Percentiles rank a stretch among this genome's conserved stretches.
Evolutionary conservation across 805 yeast species (phyloP).

Genomic region (Candida awuae): DNA sequence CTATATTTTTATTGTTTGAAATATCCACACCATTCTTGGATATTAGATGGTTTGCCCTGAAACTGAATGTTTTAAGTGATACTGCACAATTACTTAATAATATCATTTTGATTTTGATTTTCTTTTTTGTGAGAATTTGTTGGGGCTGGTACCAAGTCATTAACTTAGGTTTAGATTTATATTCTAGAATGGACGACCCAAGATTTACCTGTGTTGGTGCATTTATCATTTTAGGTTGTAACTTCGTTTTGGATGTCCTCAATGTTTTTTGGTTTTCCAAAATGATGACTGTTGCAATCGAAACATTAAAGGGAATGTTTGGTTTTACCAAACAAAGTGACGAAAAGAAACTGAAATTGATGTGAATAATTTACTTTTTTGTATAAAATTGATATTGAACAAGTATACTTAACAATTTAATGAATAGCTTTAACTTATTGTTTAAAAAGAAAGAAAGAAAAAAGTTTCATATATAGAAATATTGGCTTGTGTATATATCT

Average conservation of each 20-base stretch:
- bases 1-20: conserved; percentile 30
- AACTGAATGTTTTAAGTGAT: conserved; percentile 24
- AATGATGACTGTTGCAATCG: conserved; percentile 31
- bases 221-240: conserved; percentile 24
- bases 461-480: too few relatives aligned
- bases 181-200: conserved; percentile 21
- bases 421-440: too few relatives aligned
- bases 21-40: conserved; percentile 32
- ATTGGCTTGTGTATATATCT: too few relatives aligned
- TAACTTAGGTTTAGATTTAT: conserved; percentile 24
- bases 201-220: conserved; percentile 24
- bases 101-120: conserved; percentile 26
- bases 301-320: conserved; percentile 28
- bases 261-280: conserved; percentile 32
- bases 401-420: neutral
- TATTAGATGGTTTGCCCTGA: conserved; percentile 31
- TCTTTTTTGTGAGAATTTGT: conserved; percentile 29
- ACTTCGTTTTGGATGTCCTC: conserved; percentile 28
- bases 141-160: conserved; percentile 35
- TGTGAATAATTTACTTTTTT: conserved; percentile 16
- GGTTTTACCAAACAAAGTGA: conserved; percentile 16
- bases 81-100: conserved; percentile 28
- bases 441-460: too few relatives aligned
- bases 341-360: conserved; percentile 26
- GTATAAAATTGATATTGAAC: neutral